Percentiles rank a stretch among this genome's conserved stretches.
These are phyloP conservation scores for Vanrija pseudolonga DNA, from an alignment of 1,284 basidiomycete genomes.

Conservation along the genomic window DNA sequence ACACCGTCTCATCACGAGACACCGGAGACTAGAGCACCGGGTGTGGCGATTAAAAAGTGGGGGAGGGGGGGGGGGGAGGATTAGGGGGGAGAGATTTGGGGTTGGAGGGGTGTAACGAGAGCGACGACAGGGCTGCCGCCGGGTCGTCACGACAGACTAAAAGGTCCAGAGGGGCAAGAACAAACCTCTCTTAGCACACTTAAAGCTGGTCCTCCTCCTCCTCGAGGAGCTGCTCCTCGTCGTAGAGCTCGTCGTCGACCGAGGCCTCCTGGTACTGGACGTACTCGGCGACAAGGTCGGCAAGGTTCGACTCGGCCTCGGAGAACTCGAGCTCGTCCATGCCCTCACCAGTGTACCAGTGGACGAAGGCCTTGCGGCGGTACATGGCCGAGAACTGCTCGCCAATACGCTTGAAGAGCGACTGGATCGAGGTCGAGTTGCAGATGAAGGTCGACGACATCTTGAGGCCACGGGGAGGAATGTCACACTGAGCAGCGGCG, in stretches of 20 bases:
- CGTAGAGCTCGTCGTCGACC: slow-evolving; percentile 52
- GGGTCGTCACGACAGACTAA: slow-evolving; percentile 5
- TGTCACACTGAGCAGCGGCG: slow-evolving; percentile 87
- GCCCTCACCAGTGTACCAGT: slow-evolving; percentile 98
- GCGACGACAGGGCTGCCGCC: slow-evolving; percentile 19
- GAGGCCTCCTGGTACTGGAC: slow-evolving; percentile 92
- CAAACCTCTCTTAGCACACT: slow-evolving; percentile 4
- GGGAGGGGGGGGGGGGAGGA: slow-evolving; percentile 3
- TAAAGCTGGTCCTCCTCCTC: slow-evolving; percentile 41
- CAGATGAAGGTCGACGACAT: slow-evolving; percentile 97
- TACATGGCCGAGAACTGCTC: slow-evolving; percentile 99
- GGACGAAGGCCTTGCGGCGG: slow-evolving; percentile 97
- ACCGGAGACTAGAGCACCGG: slow-evolving; percentile 40
- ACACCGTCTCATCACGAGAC: slow-evolving; percentile 48
- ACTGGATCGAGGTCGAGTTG: slow-evolving; percentile 95
- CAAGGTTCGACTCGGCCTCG: slow-evolving; percentile 94
- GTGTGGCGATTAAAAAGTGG: slow-evolving; percentile 30
- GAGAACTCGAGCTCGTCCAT: slow-evolving; percentile 98
- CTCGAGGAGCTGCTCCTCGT: slow-evolving; percentile 45
- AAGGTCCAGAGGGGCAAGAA: slow-evolving; percentile 4
- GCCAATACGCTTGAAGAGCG: slow-evolving; percentile 94
- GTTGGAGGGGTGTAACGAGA: not conserved
- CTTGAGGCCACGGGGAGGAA: slow-evolving; percentile 86
- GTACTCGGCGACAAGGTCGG: slow-evolving; percentile 88
- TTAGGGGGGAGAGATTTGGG: not conserved